Evolutionary conservation across 345 rosid genomes (phyloP), one percentile per base, ranked within the genome.

Genomic region (Abelmoschus esculentus): DNA sequence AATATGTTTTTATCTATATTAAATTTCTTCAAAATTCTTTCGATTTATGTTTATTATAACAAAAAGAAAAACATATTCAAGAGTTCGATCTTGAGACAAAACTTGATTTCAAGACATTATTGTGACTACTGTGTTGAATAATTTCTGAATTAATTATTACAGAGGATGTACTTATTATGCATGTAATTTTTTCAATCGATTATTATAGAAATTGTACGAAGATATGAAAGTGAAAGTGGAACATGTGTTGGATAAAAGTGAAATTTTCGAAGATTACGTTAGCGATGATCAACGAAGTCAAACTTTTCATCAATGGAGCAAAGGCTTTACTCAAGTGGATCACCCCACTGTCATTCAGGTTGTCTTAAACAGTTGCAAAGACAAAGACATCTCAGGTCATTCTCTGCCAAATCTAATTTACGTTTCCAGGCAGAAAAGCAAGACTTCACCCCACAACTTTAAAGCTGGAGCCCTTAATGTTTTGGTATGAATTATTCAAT

Each of bases 281-380:
- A 62, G 60, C 0, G 70, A 7, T 29, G 60, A 61, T 1, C 71
- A 12, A 22, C 82, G 67, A 4, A 72, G 74, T 1, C 42, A 62
- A 29, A 81, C 75, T 38, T 81, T 80, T 22, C 36, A 46, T 14
- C 61, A 69, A 66, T 86, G 87, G 87, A 77, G 77, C 0, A 47
- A 46, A 11, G 56, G 44, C 5, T 86, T 86, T 76, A 80, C 78
- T 32, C 73, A 76, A 6, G 83, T 67, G 3, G 64, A 81, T 38
- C 92, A 88, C 66, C 88, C 90, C 2, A 28, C 90, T 3, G 71
- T 87, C 11, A 74, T 85, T 54, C 80, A 54, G 59, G 59, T 54
- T 54, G 38, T 81, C 19, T 11, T 77, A 42, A 79, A 77, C 0
- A 57, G 29, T 17, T 60, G 59, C 52, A 44, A 34, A 6, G 75